Evolutionary conservation across 108 stramenopile genomes (phyloP).

Genomic region (Conticribra weissflogii): DNA sequence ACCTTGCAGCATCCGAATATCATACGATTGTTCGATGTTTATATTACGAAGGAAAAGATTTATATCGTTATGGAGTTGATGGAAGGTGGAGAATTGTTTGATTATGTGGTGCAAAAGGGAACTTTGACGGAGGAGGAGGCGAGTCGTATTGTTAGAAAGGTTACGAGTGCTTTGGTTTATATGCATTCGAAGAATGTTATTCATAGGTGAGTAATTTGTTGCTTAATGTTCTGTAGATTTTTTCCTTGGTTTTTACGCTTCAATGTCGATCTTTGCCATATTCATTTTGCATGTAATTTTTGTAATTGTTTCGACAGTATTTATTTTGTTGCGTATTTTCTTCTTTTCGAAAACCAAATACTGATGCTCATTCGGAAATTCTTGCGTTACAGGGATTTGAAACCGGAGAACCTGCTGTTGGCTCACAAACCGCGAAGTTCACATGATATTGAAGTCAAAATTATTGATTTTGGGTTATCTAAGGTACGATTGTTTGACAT

Average conservation of each 20-base stretch:
- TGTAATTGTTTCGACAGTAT: too few relatives aligned
- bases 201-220: too few relatives aligned
- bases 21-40: conserved; percentile 93
- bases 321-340: too few relatives aligned
- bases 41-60: conserved; percentile 86
- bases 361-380: too few relatives aligned
- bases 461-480: conserved; percentile 97
- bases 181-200: conserved; percentile 96
- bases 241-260: too few relatives aligned
- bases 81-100: conserved; percentile 98
- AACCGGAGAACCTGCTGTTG: conserved; percentile 94
- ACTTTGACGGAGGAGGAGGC: conserved; percentile 87
- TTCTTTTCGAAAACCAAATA: too few relatives aligned
- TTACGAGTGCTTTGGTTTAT: conserved; percentile 93
- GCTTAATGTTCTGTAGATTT: too few relatives aligned
- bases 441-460: conserved; percentile 87
- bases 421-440: conserved; percentile 50
- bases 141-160: conserved; percentile 85
- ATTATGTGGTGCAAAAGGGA: conserved; percentile 96
- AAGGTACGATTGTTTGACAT: conserved; percentile 60
- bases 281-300: too few relatives aligned
- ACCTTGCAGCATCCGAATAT: conserved; percentile 90
- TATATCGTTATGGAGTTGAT: conserved; percentile 98
- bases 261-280: too few relatives aligned
- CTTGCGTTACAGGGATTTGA: conserved; percentile 95